These are phyloP conservation scores for Colletotrichum cuscutae DNA, from an alignment of 2,329 filamentous ascomycete genomes.

Conservation along the genomic window DNA sequence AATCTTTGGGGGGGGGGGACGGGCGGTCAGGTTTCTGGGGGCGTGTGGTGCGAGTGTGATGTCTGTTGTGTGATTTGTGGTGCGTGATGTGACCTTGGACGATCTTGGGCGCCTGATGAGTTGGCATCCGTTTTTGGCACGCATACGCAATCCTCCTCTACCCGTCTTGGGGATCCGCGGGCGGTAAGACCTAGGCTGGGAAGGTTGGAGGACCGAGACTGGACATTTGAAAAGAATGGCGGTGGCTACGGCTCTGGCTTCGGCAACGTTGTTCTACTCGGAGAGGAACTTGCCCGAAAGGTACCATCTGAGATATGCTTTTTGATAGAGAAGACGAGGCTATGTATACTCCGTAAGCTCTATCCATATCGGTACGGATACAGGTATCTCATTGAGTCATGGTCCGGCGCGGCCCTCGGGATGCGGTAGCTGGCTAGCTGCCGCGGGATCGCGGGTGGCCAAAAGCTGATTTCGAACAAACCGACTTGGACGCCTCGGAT, in stretches of 20 bases:
- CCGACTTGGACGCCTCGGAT: not conserved
- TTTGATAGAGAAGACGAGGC: not conserved
- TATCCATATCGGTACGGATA: not conserved
- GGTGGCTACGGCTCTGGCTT: not conserved
- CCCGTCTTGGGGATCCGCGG: too few species aligned
- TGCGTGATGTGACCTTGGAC: not conserved
- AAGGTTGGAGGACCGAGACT: not conserved
- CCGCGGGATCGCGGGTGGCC: too few species aligned
- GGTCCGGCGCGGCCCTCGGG: not conserved
- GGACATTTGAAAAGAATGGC: not conserved
- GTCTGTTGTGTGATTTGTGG: not conserved
- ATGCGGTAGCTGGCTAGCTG: not conserved
- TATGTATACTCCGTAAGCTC: not conserved
- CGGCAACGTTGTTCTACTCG: not conserved
- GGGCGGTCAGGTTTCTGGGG: not conserved
- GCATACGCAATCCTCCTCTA: not conserved
- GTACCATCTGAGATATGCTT: not conserved
- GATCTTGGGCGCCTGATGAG: constrained; percentile 7
- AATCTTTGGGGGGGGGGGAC: too few species aligned
- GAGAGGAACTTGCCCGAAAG: not conserved
- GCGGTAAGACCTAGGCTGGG: not conserved
- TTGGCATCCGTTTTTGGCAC: not conserved
- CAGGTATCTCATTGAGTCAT: not conserved
- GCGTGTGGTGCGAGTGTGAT: not conserved
- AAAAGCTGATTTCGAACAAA: not conserved